Conservation (phyloP, 495 filamentous ascomycete species). For the Podospora conica region DNA sequence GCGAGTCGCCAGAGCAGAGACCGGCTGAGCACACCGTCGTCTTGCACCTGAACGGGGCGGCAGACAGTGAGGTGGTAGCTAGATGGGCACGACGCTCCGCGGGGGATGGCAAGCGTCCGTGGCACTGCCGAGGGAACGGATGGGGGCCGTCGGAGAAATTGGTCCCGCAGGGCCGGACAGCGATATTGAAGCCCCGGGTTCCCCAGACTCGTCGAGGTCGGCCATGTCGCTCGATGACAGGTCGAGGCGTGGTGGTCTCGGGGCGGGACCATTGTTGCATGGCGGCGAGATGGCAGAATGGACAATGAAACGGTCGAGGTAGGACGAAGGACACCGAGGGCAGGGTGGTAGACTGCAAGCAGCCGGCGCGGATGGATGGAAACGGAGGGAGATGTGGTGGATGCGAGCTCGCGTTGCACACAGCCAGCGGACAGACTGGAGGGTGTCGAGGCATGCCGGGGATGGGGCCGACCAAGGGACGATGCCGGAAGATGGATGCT, state of each 20-base stretch:
- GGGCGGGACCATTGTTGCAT: conserved; percentile 6
- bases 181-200: conserved; percentile 11
- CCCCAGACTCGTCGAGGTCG: conserved; percentile 7
- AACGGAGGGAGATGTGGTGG: background rate
- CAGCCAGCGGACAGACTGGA: background rate
- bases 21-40: background rate
- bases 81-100: background rate
- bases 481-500: background rate
- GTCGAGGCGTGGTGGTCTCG: background rate
- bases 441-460: background rate
- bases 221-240: conserved; percentile 2
- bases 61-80: background rate
- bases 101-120: background rate
- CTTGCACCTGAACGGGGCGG: background rate
- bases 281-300: background rate
- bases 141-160: conserved; percentile 9
- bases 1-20: background rate
- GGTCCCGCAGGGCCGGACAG: conserved; percentile 10
- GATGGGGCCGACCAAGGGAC: background rate
- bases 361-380: background rate
- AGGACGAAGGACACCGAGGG: background rate
- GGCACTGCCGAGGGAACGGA: conserved; percentile 2
- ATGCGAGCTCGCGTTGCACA: background rate
- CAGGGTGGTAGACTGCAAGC: background rate
- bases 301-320: background rate